phyloP scores from a whole-genome alignment of 1,284 basidiomycete genomes.

The Microbotryum lychnidis-dioicae region DNA sequence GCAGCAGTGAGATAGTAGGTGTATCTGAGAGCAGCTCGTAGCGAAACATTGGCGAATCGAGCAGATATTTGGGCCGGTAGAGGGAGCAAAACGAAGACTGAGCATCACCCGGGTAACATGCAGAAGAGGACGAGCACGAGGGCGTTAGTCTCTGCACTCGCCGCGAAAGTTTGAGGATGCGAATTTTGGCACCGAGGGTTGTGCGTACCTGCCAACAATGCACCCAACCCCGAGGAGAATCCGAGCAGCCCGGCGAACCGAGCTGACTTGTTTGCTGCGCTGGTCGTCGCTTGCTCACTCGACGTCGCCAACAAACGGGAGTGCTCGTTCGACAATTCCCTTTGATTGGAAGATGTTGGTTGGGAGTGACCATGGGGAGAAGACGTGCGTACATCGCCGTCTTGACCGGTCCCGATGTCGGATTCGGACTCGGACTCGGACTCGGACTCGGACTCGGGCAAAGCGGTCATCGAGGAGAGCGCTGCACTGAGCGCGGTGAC shows the following conservation, averaged over 20 bases:
- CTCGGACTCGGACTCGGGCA: neutral
- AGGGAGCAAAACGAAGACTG: conserved; percentile 30
- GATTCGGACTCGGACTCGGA: too few relatives aligned
- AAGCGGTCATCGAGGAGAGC: conserved; percentile 4
- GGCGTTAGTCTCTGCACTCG: too few relatives aligned
- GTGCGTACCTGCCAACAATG: conserved; percentile 21
- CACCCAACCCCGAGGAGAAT: conserved; percentile 25
- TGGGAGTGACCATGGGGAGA: neutral
- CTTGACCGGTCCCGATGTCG: too few relatives aligned
- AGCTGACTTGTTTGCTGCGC: neutral
- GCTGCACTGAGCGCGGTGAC: conserved; percentile 19
- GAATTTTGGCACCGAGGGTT: too few relatives aligned
- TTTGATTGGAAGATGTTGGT: too few relatives aligned
- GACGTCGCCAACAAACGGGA: neutral
- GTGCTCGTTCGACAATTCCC: neutral
- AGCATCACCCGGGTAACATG: too few relatives aligned
- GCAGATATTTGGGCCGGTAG: conserved; percentile 14
- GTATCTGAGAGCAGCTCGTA: neutral
- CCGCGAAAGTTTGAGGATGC: too few relatives aligned
- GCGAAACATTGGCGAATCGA: too few relatives aligned
- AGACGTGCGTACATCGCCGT: neutral
- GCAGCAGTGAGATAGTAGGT: conserved; percentile 11
- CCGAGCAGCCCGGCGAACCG: conserved; percentile 29
- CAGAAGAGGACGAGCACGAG: too few relatives aligned
- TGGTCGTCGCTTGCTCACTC: neutral